Evolutionary conservation across 768 basidiomycete species (phyloP), one percentile per base, ranked within the genome.

Genomic region (Kwoniella pini): DNA sequence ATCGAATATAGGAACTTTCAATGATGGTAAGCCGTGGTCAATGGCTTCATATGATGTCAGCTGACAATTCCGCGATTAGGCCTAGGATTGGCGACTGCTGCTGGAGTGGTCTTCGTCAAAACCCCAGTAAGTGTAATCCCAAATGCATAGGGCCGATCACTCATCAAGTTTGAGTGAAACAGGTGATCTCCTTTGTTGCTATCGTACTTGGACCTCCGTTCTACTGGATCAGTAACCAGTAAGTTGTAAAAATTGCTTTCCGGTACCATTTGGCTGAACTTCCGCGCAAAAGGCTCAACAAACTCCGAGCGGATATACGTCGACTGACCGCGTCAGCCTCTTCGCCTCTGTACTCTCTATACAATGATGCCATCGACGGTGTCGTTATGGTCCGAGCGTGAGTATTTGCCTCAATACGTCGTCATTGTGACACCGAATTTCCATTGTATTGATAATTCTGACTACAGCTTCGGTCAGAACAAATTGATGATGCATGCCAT

Each of bases 341-440:
- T 2, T 68, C 68, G 10, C 72, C 75, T 3, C 40, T 74, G 0
- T 61, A 69, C 39, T 63, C 72, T 1, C 57, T 74, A 9, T 77
- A 71, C 60, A 63, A 72, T 49, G 75, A 77, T 50, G 60, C 69
- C 1, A 71, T 73, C n/a, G 69, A 71, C 19, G 68, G 65, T 1
- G 65, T 70, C 1, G 65, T 66, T 13, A 70, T 77, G 63, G 54
- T 71, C 36, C 56, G 75, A 62, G 72, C 72, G 70, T 72, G 33
- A 52, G 67, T 69, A 2, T 7, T 10, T 19, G 3, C 9, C 11
- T 17, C 31, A 10, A 26, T 15, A 26, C 17, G 9, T 17, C 36
- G n/a, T n/a, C 33, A 7, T 7, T 7, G 33, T 36, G 33, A 19
- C n/a, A 43, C 11, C 46, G 26, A 31, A 26, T 6, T 13, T 4